Base-by-base conservation (phyloP, 2,329 filamentous ascomycete genomes). In the Gremmenia infestans region DNA sequence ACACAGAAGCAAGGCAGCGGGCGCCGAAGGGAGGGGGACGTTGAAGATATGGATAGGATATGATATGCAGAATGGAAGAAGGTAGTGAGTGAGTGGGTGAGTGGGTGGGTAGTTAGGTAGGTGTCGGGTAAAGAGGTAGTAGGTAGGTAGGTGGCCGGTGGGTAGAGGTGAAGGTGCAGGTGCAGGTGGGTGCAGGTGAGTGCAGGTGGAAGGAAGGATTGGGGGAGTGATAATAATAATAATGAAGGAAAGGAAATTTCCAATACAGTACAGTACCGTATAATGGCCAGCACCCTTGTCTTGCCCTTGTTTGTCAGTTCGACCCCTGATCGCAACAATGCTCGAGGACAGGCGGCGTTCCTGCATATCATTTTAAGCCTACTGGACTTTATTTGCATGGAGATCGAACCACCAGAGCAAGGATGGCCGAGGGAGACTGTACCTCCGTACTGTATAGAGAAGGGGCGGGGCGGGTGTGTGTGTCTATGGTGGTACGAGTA, bases 301-400 rank as follows among this genome's bases (percentile, higher is more conserved):
- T 25, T 25, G 25, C 42, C 54, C 54, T 37, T 43, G 54, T 52
- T 47, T 51, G 50, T 23, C 28, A 51, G 17, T 19, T 39, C 14
- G 36, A 53, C 54, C 54, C 54, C 54, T 56, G 54, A 56, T 53
- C 7, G 28, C 28, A 50, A 52, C 54, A 36, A 42, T 50, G 50
- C 42, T 56, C 45, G 19, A 37, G 40, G 39, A 23, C 43, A 19
- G 22, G 3, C 39, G 46, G 9, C n/a, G 54, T 56, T 56, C 54
- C 54, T 56, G 54, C 54, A 56, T 56, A 56, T 53, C 54, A 56
- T 56, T 50, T 52, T 43, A 53, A 50, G 54, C 37, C 54, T n/a
- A n/a, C 19, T 49, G 25, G 46, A 45, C n/a, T 45, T 25, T 23
- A 2, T 17, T 22, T 12, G 11, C 22, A 22, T n/a, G 42, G 17